Evolutionary conservation across 2,329 filamentous ascomycete species (phyloP).

Genomic region (Xylaria sp.): DNA sequence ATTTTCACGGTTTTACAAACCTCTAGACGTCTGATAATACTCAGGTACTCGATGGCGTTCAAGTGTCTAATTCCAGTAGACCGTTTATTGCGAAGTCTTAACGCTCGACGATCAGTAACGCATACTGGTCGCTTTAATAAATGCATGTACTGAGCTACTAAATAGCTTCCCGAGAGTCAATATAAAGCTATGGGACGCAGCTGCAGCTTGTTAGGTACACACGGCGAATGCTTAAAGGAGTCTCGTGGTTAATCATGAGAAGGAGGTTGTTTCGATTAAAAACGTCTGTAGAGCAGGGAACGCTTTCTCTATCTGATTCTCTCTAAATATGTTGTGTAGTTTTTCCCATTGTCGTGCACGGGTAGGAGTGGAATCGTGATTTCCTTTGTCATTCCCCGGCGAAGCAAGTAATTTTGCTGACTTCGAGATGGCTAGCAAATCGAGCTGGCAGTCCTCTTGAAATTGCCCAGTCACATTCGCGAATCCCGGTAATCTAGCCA

Average conservation of each 20-base stretch:
- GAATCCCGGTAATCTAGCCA: conserved; percentile 29
- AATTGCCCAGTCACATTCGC: conserved; percentile 14
- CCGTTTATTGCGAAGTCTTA: neutral
- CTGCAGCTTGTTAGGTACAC: neutral
- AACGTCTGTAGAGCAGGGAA: conserved; percentile 21
- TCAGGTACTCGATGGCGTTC: neutral
- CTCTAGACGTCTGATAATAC: neutral
- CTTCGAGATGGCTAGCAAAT: conserved; percentile 39
- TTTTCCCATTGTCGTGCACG: neutral
- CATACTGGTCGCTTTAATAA: neutral
- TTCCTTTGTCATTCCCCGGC: neutral
- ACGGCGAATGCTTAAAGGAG: neutral
- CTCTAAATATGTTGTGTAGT: conserved; percentile 13
- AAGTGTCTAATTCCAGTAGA: neutral
- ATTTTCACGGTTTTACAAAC: neutral
- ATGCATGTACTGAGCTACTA: neutral
- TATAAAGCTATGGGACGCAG: neutral
- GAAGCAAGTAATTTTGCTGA: conserved; percentile 29
- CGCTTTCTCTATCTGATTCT: conserved; percentile 14
- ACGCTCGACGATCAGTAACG: neutral
- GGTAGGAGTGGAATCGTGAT: neutral
- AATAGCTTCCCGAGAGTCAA: no score
- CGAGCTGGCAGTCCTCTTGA: conserved; percentile 39
- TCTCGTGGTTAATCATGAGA: conserved; percentile 8
- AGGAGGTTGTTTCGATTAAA: conserved; percentile 2